phyloP scores from a whole-genome alignment of 73 alveolate genomes.

The Tetrahymena malaccensis region DNA sequence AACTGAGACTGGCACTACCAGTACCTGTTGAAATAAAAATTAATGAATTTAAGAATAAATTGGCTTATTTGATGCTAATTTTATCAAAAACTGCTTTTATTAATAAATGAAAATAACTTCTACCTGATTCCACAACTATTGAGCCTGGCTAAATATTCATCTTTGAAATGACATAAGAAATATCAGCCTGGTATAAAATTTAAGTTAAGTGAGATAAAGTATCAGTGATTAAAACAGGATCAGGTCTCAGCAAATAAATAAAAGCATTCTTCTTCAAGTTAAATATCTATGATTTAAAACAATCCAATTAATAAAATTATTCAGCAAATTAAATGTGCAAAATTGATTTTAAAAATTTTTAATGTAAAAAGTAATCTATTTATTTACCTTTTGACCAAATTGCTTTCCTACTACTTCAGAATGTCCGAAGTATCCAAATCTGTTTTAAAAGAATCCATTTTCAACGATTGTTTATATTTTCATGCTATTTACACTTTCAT shows the following conservation, averaged over 20 bases:
- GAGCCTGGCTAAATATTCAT: constrained; percentile 61
- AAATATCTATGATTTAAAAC: not conserved
- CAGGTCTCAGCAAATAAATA: constrained; percentile 50
- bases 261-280: constrained; percentile 32
- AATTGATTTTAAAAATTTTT: not conserved
- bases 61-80: not conserved
- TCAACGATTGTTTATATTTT: not conserved
- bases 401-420: not conserved
- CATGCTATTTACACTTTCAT: not conserved
- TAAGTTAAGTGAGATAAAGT: constrained; percentile 76
- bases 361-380: not conserved
- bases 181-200: constrained; percentile 91
- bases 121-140: constrained; percentile 55
- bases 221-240: constrained; percentile 56
- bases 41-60: not conserved
- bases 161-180: constrained; percentile 71
- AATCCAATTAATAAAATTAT: not conserved
- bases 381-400: not conserved
- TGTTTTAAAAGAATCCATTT: not conserved
- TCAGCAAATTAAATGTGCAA: not conserved
- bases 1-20: constrained; percentile 93
- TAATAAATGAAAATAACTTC: not conserved
- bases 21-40: constrained; percentile 70
- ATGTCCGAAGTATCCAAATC: not conserved
- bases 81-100: not conserved